A percentile compares a stretch with the other conserved stretches of the same genome.
These are phyloP conservation scores for Favolaschia claudopus DNA, from an alignment of 768 basidiomycete species.

Conservation along the genomic window DNA sequence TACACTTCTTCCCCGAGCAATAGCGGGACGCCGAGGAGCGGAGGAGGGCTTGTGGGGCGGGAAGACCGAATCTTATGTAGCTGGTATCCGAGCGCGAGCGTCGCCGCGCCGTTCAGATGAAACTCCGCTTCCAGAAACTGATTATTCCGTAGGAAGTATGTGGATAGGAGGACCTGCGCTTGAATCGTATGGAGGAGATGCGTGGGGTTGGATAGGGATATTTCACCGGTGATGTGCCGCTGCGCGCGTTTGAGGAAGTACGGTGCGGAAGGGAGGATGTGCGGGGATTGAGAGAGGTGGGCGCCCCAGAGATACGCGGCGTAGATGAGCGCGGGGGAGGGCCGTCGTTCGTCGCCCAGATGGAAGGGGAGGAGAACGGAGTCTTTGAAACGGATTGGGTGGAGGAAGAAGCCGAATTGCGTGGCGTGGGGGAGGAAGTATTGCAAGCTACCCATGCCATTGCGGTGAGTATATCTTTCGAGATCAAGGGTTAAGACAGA, in stretches of 20 bases:
- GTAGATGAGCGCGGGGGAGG: slow-evolving; percentile 17
- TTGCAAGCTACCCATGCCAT: slow-evolving; percentile 1
- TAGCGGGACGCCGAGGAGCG: not conserved
- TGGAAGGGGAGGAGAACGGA: slow-evolving; percentile 6
- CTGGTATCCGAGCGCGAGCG: slow-evolving; percentile 1
- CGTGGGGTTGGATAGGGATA: not conserved
- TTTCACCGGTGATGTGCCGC: slow-evolving; percentile 8
- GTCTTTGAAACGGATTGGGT: slow-evolving; percentile 11
- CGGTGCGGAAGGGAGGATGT: slow-evolving; percentile 3
- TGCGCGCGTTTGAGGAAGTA: slow-evolving; percentile 12
- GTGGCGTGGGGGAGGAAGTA: slow-evolving; percentile 19
- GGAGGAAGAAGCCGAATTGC: slow-evolving; percentile 25
- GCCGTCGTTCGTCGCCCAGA: slow-evolving; percentile 14
- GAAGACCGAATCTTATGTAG: slow-evolving; percentile 15
- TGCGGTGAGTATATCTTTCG: no score
- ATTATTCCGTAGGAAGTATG: slow-evolving; percentile 7
- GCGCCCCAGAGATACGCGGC: slow-evolving; percentile 20
- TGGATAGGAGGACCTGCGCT: slow-evolving; percentile 20
- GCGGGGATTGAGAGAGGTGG: slow-evolving; percentile 1
- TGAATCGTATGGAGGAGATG: slow-evolving; percentile 18
- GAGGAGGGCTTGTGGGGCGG: not conserved
- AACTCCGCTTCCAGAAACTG: slow-evolving; percentile 19
- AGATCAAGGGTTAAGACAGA: not conserved
- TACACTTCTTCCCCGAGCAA: not conserved
- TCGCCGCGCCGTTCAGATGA: slow-evolving; percentile 18